Conservation (phyloP, 2,329 filamentous ascomycete species). For the Thelonectria rubi region DNA sequence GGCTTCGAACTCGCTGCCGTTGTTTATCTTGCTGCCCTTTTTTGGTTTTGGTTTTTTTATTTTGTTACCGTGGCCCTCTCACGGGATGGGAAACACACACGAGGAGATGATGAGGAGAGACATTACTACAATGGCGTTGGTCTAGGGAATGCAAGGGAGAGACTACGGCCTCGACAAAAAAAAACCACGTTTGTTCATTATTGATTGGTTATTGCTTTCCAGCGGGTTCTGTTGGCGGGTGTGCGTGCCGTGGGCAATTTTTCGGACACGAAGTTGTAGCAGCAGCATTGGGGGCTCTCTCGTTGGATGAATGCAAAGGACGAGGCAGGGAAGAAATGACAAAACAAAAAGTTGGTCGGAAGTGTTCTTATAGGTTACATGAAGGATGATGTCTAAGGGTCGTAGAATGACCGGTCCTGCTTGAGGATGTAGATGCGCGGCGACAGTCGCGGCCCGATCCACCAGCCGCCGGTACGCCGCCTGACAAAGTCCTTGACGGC, state of each 20-base stretch:
- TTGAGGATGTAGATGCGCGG: constrained; percentile 63
- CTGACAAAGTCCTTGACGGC: constrained; percentile 54
- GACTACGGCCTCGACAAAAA: constrained; percentile 22
- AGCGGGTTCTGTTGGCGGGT: constrained; percentile 19
- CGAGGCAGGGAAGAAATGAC: neutral
- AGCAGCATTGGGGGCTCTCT: too few relatives aligned
- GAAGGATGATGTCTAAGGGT: neutral
- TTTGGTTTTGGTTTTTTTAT: constrained; percentile 8
- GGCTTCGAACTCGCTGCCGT: neutral
- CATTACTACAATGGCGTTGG: constrained; percentile 38
- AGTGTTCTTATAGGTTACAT: constrained; percentile 15
- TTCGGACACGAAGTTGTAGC: too few relatives aligned
- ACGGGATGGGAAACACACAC: constrained; percentile 31
- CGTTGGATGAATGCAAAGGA: too few relatives aligned
- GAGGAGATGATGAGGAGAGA: constrained; percentile 27
- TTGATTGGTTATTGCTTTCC: constrained; percentile 4
- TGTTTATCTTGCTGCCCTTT: neutral
- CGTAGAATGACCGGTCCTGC: constrained; percentile 38
- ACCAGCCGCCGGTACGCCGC: constrained; percentile 66
- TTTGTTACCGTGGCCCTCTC: constrained; percentile 6
- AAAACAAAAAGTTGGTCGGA: constrained; percentile 15
- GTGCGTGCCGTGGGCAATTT: neutral
- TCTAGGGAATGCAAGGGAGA: constrained; percentile 30
- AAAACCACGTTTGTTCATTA: constrained; percentile 24
- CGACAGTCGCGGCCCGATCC: constrained; percentile 70